Evolutionary conservation across 345 rosid species (phyloP).

Genomic region (Camelina laxa): DNA sequence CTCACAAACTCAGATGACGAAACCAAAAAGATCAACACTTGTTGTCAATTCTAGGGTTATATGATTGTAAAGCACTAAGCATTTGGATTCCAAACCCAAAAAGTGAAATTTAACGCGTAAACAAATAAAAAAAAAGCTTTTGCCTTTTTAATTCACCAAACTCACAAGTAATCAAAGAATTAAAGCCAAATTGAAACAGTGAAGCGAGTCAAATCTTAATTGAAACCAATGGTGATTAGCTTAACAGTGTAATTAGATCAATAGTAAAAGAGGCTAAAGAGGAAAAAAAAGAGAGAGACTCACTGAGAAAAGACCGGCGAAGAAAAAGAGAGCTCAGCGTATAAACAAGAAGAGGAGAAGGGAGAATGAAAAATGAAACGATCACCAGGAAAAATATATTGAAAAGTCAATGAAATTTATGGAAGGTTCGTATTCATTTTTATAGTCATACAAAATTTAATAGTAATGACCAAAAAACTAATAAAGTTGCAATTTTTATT

Average conservation of each 20-base stretch:
- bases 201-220: conserved; percentile 16
- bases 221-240: conserved; percentile 26
- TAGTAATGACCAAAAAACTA: background rate
- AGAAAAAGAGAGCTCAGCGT: conserved; percentile 22
- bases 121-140: background rate
- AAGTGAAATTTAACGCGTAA: conserved; percentile 10
- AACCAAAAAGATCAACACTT: conserved; percentile 2
- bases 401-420: conserved; percentile 23
- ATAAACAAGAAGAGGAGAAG: conserved; percentile 15
- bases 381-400: background rate
- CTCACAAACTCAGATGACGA: conserved; percentile 12
- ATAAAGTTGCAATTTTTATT: background rate
- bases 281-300: background rate
- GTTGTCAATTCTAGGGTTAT: conserved; percentile 24
- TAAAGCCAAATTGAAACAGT: background rate
- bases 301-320: conserved; percentile 27
- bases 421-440: conserved; percentile 20
- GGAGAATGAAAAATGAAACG: conserved; percentile 12
- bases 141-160: background rate
- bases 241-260: conserved; percentile 3
- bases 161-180: background rate
- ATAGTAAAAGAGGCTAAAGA: conserved; percentile 3
- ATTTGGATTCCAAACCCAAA: conserved; percentile 8
- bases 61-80: background rate
- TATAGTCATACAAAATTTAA: background rate